A percentile compares a stretch with the other conserved stretches of the same genome.
Evolutionary conservation across 208 protist genomes (phyloP).

Genomic region (Jaenimonas drosophilae): DNA sequence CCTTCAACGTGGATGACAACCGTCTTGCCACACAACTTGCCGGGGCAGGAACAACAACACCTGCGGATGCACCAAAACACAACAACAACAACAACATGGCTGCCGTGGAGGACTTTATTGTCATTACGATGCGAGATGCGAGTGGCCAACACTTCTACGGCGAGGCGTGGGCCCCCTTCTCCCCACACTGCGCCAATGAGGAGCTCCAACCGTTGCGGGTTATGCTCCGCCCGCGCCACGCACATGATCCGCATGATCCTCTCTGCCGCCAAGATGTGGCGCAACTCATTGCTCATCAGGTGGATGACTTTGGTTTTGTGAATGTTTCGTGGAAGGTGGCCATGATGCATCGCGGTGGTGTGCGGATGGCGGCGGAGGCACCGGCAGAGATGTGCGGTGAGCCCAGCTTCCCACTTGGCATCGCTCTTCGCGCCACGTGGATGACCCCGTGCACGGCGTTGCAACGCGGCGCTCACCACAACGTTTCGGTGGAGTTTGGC

Average conservation of each 20-base stretch:
- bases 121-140: slow-evolving; percentile 27
- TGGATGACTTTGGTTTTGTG: slow-evolving; percentile 81
- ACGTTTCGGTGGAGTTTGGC: slow-evolving; percentile 72
- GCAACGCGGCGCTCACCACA: slow-evolving; percentile 36
- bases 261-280: slow-evolving; percentile 46
- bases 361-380: slow-evolving; percentile 17
- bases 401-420: slow-evolving; percentile 48
- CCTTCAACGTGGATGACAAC: slow-evolving; percentile 26
- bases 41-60: too few relatives aligned
- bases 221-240: slow-evolving; percentile 72
- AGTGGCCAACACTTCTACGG: slow-evolving; percentile 24
- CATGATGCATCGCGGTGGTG: slow-evolving; percentile 58
- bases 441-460: slow-evolving; percentile 22
- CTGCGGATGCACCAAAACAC: too few relatives aligned
- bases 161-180: slow-evolving; percentile 69
- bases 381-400: background rate
- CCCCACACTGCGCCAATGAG: slow-evolving; percentile 27
- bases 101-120: slow-evolving; percentile 16
- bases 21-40: background rate
- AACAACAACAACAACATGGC: too few relatives aligned
- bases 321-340: slow-evolving; percentile 57
- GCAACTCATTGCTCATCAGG: slow-evolving; percentile 22
- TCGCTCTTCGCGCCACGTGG: slow-evolving; percentile 65
- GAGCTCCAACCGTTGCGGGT: slow-evolving; percentile 54
- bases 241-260: slow-evolving; percentile 37